phyloP scores from a whole-genome alignment of 1,139 yeast genomes.

The Entelexis paramagnoliae region DNA sequence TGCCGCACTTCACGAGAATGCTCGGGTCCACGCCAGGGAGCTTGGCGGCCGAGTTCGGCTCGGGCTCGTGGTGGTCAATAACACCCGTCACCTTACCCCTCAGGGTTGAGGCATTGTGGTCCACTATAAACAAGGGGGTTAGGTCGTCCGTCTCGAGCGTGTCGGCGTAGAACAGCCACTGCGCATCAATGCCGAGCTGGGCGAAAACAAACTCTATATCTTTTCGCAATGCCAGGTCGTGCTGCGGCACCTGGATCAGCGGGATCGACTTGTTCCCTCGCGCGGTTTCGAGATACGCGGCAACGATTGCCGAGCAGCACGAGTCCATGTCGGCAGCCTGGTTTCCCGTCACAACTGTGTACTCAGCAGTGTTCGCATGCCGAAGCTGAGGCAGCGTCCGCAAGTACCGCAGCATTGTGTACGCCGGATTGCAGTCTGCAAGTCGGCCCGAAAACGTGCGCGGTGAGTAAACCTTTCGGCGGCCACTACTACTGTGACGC shows the following conservation, averaged over 20 bases:
- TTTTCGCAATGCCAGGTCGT: constrained; percentile 56
- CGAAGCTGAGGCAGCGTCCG: constrained; percentile 6
- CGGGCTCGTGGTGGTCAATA: constrained; percentile 84
- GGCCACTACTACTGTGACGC: constrained; percentile 58
- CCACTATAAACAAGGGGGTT: constrained; percentile 54
- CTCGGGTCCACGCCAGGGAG: constrained; percentile 40
- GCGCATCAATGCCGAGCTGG: constrained; percentile 40
- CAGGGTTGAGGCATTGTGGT: constrained; percentile 60
- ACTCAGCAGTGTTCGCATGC: neutral
- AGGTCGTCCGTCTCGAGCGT: constrained; percentile 36
- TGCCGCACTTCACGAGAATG: constrained; percentile 53
- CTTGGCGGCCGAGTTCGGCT: constrained; percentile 28
- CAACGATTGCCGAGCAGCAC: constrained; percentile 60
- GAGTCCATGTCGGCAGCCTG: constrained; percentile 85
- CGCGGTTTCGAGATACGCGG: constrained; percentile 43
- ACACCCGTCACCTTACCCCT: constrained; percentile 44
- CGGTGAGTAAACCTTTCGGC: too few relatives aligned
- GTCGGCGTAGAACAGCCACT: constrained; percentile 52
- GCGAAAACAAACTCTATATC: constrained; percentile 54
- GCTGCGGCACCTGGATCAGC: constrained; percentile 56
- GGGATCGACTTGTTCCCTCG: constrained; percentile 41
- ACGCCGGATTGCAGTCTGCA: neutral
- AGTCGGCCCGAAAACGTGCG: neutral
- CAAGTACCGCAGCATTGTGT: constrained; percentile 14
- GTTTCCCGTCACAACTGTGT: constrained; percentile 56